phyloP scores from a whole-genome alignment of 805 yeast genomes.

The Saturnispora besseyi region DNA sequence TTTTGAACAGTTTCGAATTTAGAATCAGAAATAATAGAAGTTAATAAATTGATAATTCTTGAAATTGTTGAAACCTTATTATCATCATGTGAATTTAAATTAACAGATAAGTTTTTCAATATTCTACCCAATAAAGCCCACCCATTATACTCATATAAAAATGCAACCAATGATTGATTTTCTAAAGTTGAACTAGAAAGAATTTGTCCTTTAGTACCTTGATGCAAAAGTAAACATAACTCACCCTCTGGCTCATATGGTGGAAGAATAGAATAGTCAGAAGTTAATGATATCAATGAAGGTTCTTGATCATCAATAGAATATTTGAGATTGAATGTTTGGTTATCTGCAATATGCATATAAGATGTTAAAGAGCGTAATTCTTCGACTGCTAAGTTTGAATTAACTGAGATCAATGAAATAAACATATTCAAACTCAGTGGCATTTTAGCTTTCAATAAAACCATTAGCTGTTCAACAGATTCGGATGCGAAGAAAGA shows the following conservation, averaged over 20 bases:
- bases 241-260: slow-evolving; percentile 41
- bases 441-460: slow-evolving; percentile 73
- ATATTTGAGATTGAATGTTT: slow-evolving; percentile 32
- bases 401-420: slow-evolving; percentile 51
- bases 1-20: slow-evolving; percentile 23
- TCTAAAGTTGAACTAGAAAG: slow-evolving; percentile 1
- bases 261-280: slow-evolving; percentile 36
- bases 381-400: slow-evolving; percentile 58
- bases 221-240: slow-evolving; percentile 35
- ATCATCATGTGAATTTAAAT: slow-evolving; percentile 27
- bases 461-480: slow-evolving; percentile 35
- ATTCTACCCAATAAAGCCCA: slow-evolving; percentile 82
- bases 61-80: slow-evolving; percentile 34
- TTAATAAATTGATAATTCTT: slow-evolving; percentile 43
- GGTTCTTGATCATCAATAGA: slow-evolving; percentile 45
- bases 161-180: slow-evolving; percentile 40
- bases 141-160: slow-evolving; percentile 69
- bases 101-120: slow-evolving; percentile 49
- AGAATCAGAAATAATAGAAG: slow-evolving; percentile 36
- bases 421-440: slow-evolving; percentile 50
- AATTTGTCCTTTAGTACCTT: slow-evolving; percentile 58
- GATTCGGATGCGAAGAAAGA: slow-evolving; percentile 39
- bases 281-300: slow-evolving; percentile 36
- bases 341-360: slow-evolving; percentile 38
- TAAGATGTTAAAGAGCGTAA: slow-evolving; percentile 52